Percentiles rank a stretch among this genome's conserved stretches.
Conservation (phyloP, 176 grass and related monocot genomes). For the Avena sativa region DNA sequence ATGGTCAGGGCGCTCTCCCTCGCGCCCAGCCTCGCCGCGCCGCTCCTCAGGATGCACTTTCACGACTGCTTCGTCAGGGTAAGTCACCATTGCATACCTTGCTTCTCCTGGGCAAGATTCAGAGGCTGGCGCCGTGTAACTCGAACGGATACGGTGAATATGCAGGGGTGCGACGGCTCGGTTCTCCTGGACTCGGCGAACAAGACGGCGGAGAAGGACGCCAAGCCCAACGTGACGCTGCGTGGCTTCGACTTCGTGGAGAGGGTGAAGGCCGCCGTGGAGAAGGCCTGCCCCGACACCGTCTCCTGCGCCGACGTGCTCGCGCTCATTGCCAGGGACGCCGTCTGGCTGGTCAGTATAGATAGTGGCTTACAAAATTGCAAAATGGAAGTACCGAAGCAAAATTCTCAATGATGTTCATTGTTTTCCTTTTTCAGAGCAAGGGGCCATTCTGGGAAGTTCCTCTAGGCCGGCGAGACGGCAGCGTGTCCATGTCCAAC, state of each 20-base stretch:
- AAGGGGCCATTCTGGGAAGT: constrained; percentile 80
- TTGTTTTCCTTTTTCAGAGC: constrained; percentile 49
- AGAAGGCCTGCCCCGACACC: constrained; percentile 67
- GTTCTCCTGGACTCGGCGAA: constrained; percentile 61
- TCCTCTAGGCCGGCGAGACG: constrained; percentile 67
- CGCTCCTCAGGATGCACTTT: constrained; percentile 89
- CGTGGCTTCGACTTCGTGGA: constrained; percentile 75
- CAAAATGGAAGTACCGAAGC: background rate
- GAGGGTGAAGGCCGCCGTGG: constrained; percentile 71
- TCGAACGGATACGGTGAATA: background rate
- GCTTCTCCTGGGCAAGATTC: background rate
- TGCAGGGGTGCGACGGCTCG: constrained; percentile 85
- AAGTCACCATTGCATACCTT: background rate
- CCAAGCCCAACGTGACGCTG: constrained; percentile 62
- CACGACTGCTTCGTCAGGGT: constrained; percentile 98
- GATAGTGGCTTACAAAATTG: background rate
- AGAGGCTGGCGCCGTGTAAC: background rate
- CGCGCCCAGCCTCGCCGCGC: constrained; percentile 79
- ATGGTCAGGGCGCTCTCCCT: constrained; percentile 51
- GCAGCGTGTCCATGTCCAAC: constrained; percentile 54
- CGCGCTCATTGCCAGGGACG: constrained; percentile 72
- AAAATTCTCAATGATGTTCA: background rate
- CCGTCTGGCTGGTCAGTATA: constrained; percentile 62
- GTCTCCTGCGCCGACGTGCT: constrained; percentile 92
- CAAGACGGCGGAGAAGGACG: constrained; percentile 72